A percentile compares a stretch with the other conserved stretches of the same genome.
Conservation (phyloP, 176 grass and related monocot genomes). For the Triticum dicoccoides region DNA sequence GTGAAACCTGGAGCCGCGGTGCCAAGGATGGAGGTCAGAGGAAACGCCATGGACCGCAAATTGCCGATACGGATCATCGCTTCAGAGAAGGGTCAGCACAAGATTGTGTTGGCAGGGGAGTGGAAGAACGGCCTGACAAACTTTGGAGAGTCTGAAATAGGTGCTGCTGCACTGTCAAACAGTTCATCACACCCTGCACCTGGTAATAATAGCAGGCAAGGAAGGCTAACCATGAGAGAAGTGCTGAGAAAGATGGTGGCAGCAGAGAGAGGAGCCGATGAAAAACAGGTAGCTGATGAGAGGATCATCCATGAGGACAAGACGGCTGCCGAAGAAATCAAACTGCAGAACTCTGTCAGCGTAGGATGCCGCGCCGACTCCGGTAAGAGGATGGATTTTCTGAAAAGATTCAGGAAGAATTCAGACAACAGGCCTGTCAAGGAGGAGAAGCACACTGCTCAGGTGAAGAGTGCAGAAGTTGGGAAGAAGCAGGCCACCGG, state of each 20-base stretch:
- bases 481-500: slow-evolving; percentile 30
- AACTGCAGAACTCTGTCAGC: slow-evolving; percentile 15
- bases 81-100: slow-evolving; percentile 31
- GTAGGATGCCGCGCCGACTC: slow-evolving; percentile 28
- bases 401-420: slow-evolving; percentile 40
- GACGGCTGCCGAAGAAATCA: slow-evolving; percentile 35
- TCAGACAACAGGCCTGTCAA: slow-evolving; percentile 9
- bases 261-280: slow-evolving; percentile 25
- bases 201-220: slow-evolving; percentile 61
- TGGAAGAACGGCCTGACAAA: slow-evolving; percentile 36
- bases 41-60: neutral
- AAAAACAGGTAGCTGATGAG: slow-evolving; percentile 20
- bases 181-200: neutral
- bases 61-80: slow-evolving; percentile 38
- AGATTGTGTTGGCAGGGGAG: slow-evolving; percentile 32
- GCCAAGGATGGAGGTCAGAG: slow-evolving; percentile 17
- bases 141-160: slow-evolving; percentile 27
- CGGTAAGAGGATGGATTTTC: slow-evolving; percentile 36
- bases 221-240: slow-evolving; percentile 50
- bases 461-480: slow-evolving; percentile 20
- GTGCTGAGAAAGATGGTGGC: slow-evolving; percentile 27
- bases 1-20: slow-evolving; percentile 37
- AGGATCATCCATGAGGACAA: slow-evolving; percentile 31
- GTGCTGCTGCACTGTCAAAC: slow-evolving; percentile 12
- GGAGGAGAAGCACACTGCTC: slow-evolving; percentile 19